Percentiles rank a stretch among this genome's conserved stretches.
phyloP scores from a whole-genome alignment of 2,329 filamentous ascomycete species.

The Fusarium sp. region DNA sequence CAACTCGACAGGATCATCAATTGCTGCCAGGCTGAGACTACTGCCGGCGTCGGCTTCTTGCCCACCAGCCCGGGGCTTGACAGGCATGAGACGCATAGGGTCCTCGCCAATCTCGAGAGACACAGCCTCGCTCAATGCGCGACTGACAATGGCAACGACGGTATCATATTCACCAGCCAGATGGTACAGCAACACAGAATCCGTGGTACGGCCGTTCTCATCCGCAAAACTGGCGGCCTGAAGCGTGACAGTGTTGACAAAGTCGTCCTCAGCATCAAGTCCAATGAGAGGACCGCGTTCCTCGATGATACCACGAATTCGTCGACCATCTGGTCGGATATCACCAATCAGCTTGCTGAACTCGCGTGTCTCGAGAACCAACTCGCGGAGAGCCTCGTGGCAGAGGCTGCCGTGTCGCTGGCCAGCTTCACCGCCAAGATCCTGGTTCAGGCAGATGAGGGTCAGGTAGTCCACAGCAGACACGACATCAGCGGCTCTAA shows the following conservation, averaged over 20 bases:
- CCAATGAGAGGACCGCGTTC: slow-evolving; percentile 84
- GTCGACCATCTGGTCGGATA: slow-evolving; percentile 84
- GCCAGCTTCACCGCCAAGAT: slow-evolving; percentile 78
- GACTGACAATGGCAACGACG: slow-evolving; percentile 90
- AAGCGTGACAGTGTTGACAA: slow-evolving; percentile 90
- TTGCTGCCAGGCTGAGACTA: slow-evolving; percentile 69
- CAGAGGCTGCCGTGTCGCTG: slow-evolving; percentile 83
- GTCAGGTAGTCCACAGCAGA: slow-evolving; percentile 94
- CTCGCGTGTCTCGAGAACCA: slow-evolving; percentile 95
- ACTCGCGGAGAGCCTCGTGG: slow-evolving; percentile 90
- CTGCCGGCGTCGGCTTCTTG: slow-evolving; percentile 56
- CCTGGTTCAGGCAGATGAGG: slow-evolving; percentile 90
- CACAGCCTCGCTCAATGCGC: slow-evolving; percentile 88
- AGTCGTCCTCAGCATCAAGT: slow-evolving; percentile 81
- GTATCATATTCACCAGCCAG: slow-evolving; percentile 94
- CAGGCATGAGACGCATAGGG: slow-evolving; percentile 78
- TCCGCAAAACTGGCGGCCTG: slow-evolving; percentile 93
- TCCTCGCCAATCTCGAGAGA: slow-evolving; percentile 87
- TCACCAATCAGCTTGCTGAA: slow-evolving; percentile 95
- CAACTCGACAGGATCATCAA: slow-evolving; percentile 69
- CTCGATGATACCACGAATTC: slow-evolving; percentile 88
- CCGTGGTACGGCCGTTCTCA: slow-evolving; percentile 91
- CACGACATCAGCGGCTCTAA: slow-evolving; percentile 88
- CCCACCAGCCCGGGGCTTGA: slow-evolving; percentile 73
- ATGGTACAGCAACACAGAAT: slow-evolving; percentile 94